Conservation (phyloP, 2,329 filamentous ascomycete species). For the Pyricularia pennisetigena region DNA sequence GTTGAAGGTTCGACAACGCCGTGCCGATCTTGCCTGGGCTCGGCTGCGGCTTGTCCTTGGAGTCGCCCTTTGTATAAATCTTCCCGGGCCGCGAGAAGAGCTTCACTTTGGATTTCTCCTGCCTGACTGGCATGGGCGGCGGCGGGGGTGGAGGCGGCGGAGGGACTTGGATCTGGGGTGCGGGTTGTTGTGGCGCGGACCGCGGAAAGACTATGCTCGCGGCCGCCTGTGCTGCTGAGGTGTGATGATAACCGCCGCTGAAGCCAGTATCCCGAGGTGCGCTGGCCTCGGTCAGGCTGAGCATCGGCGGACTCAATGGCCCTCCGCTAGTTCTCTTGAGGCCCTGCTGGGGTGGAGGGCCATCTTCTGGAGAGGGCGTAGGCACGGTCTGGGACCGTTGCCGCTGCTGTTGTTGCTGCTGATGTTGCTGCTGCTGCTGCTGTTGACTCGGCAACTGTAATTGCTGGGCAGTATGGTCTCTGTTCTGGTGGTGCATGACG, state of each 20-base stretch:
- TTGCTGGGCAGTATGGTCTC: conserved; percentile 42
- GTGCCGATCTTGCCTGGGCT: conserved; percentile 65
- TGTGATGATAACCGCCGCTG: conserved; percentile 43
- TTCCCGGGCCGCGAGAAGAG: conserved; percentile 71
- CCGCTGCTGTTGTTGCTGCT: conserved; percentile 50
- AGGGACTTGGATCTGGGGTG: conserved; percentile 15
- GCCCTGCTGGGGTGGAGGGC: conserved; percentile 10
- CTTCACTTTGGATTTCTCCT: conserved; percentile 72
- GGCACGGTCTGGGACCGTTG: conserved; percentile 70
- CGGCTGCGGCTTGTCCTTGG: conserved; percentile 56
- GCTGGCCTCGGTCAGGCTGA: conserved; percentile 57
- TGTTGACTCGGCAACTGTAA: conserved; percentile 35
- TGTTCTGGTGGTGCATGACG: conserved; percentile 53
- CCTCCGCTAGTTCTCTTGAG: conserved; percentile 32
- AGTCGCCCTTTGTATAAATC: conserved; percentile 60
- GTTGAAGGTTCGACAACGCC: conserved; percentile 54
- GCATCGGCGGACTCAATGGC: conserved; percentile 50
- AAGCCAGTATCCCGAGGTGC: conserved; percentile 48
- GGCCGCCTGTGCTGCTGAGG: conserved; percentile 58
- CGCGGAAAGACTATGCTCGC: conserved; percentile 66
- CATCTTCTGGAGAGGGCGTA: conserved; percentile 34
- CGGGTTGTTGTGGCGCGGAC: conserved; percentile 27
- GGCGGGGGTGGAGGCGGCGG: conserved; percentile 25
- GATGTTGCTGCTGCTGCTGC: conserved; percentile 43
- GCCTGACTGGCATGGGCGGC: conserved; percentile 44